phyloP scores from a whole-genome alignment of 148 eudicot species.

The Chenopodium suecicum region DNA sequence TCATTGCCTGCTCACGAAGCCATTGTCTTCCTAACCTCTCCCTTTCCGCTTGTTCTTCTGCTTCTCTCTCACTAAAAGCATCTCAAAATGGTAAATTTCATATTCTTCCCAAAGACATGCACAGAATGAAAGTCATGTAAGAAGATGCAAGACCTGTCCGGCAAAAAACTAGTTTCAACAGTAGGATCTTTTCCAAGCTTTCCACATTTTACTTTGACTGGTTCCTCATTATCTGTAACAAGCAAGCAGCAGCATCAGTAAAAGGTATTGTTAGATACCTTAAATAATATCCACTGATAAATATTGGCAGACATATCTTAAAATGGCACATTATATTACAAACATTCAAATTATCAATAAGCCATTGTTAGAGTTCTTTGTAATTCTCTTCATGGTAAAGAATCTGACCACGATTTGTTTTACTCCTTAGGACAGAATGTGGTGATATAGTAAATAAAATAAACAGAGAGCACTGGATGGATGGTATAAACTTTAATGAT shows the following conservation, averaged over 20 bases:
- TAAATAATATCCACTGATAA: not conserved
- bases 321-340: not conserved
- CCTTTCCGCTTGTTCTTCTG: conserved; percentile 93
- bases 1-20: conserved; percentile 73
- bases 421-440: too few species aligned
- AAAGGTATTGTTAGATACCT: not conserved
- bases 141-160: conserved; percentile 69
- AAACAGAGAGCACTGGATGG: not conserved
- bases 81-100: conserved; percentile 41
- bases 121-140: conserved; percentile 23
- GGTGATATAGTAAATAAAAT: not conserved
- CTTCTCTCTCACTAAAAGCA: conserved; percentile 91
- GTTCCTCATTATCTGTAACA: conserved; percentile 43
- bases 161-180: conserved; percentile 96
- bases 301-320: not conserved
- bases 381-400: not conserved
- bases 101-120: conserved; percentile 23
- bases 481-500: not conserved
- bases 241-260: not conserved
- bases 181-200: conserved; percentile 95
- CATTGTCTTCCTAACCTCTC: conserved; percentile 85
- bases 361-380: not conserved
- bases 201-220: conserved; percentile 44
- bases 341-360: not conserved
- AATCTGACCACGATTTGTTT: not conserved